Evolutionary conservation across 305 asterid genomes (phyloP).

Genomic region (Fraxinus ornus): DNA sequence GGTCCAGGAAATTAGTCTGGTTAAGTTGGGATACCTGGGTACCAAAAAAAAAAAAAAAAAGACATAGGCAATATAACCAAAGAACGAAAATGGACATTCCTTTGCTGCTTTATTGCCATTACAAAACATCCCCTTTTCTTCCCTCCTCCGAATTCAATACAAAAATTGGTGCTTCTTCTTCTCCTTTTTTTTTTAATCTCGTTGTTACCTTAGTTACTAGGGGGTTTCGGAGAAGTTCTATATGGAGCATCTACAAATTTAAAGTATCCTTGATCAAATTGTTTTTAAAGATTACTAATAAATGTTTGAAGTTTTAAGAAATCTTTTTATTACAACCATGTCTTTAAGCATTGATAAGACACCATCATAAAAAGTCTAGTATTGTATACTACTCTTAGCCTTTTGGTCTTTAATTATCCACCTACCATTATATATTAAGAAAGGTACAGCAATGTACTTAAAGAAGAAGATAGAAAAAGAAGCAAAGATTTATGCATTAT

Average conservation of each 20-base stretch:
- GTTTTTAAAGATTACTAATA: conserved; percentile 24
- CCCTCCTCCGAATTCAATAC: neutral
- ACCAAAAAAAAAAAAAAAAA: too few relatives aligned
- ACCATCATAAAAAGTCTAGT: conserved; percentile 23
- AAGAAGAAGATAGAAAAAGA: neutral
- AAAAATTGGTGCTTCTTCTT: neutral
- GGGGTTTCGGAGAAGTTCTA: neutral
- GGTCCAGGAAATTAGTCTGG: too few relatives aligned
- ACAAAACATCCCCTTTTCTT: neutral
- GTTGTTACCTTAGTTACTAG: neutral
- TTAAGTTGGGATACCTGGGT: too few relatives aligned
- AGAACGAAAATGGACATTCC: too few relatives aligned
- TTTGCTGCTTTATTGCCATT: neutral
- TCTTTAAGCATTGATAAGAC: conserved; percentile 32
- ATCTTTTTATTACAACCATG: neutral
- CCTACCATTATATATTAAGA: conserved; percentile 5
- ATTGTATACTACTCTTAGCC: conserved; percentile 7
- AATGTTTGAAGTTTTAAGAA: neutral
- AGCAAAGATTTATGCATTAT: neutral
- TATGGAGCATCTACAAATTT: neutral
- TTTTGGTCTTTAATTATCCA: conserved; percentile 18
- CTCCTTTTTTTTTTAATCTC: neutral
- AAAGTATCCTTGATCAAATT: neutral
- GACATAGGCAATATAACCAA: neutral
- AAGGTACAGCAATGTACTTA: conserved; percentile 14